Base-by-base conservation (phyloP, 306 rosid genomes). In the Cucurbita ficifolia region DNA sequence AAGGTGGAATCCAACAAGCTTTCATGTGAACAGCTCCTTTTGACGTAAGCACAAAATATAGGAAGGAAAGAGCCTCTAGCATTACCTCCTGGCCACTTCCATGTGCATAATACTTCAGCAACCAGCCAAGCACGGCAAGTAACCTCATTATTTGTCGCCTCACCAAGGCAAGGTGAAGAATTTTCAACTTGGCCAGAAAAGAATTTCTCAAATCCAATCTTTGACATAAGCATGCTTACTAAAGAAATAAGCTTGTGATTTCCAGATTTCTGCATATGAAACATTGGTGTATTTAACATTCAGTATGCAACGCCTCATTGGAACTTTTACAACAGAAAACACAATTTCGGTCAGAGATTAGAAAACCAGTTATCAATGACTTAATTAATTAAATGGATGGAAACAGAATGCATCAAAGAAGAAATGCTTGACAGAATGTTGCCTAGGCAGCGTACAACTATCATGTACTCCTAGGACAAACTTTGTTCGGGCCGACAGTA, bases 81-180 rank as follows among this genome's bases (percentile, higher is more conserved):
- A 87, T 85, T 78, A 81, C 85, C 86, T 70, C 90, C 96, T 19
- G 94, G 92, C 98, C 98, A 94, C 76, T 82, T 87, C 98, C 98
- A 94, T 8, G 98, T 87, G 86, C 98, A 94, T 68, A 94, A 78
- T 49, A 94, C 84, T 87, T 94, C 98, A 77, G 96, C 90, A 82
- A 88, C 96, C 76, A 94, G 85, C 92, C 97, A 94, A 40, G 94
- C 88, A 77, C 84, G 86, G 70, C 81, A 77, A 49, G 82, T 82
- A 69, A 77, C 79, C 83, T 79, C 89, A 75, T 88, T 80, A 76
- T 79, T 56, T 76, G 77, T 49, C 51, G 73, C 70, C 80, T 81
- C 80, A 48, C 45, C 86, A 42, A 74, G 79, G 62, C 70, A 62
- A 72, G 83, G 78, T 42, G 76, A 72, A 79, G 69, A 51, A 75